These are phyloP conservation scores for Raffaelea albimanens DNA, from an alignment of 2,329 filamentous ascomycete genomes.

Conservation along the genomic window DNA sequence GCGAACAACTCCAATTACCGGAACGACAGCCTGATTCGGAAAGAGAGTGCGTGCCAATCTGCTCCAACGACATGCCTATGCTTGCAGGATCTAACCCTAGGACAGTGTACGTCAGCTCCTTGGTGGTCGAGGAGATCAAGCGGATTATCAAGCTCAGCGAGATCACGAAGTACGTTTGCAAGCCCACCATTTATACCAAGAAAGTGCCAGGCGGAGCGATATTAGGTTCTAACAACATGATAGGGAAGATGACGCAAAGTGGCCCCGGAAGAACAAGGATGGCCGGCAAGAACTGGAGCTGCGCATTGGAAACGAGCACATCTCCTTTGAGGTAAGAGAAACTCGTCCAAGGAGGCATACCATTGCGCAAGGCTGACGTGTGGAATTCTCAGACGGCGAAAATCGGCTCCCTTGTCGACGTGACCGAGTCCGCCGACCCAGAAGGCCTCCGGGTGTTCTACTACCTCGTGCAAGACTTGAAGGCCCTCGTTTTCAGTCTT, in stretches of 20 bases:
- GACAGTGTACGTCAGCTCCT: slow-evolving; percentile 87
- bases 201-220: neutral
- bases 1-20: slow-evolving; percentile 99
- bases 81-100: slow-evolving; percentile 4
- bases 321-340: slow-evolving; percentile 78
- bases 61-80: no score
- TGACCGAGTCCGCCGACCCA: slow-evolving; percentile 90
- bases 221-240: slow-evolving; percentile 16
- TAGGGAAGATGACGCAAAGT: slow-evolving; percentile 96
- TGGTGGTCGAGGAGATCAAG: slow-evolving; percentile 89
- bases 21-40: slow-evolving; percentile 95
- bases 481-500: slow-evolving; percentile 90
- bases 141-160: slow-evolving; percentile 95
- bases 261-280: slow-evolving; percentile 99
- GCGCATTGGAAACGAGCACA: slow-evolving; percentile 85
- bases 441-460: slow-evolving; percentile 97
- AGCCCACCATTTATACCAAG: neutral
- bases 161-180: slow-evolving; percentile 71
- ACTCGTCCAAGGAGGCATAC: neutral
- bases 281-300: slow-evolving; percentile 96
- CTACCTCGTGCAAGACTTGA: slow-evolving; percentile 94
- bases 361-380: neutral
- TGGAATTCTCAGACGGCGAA: slow-evolving; percentile 67
- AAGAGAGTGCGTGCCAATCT: slow-evolving; percentile 98
- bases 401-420: slow-evolving; percentile 93